Base-by-base conservation (phyloP, 805 yeast genomes). In the Blastobotrys mokoenaii region DNA sequence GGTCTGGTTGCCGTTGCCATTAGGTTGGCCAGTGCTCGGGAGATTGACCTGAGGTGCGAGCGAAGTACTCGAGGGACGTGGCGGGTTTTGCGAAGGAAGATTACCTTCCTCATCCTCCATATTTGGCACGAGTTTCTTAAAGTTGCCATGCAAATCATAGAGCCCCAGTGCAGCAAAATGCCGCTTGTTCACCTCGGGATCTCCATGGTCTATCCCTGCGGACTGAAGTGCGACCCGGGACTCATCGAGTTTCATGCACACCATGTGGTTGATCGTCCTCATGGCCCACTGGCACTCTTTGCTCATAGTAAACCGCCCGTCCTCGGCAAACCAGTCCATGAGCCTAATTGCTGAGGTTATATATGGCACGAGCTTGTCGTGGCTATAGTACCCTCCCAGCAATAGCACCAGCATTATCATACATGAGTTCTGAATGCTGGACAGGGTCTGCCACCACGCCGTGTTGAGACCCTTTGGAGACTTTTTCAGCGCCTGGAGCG, bases 241-340 rank as follows among this genome's bases (percentile, higher is more conserved):
- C 44, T 70, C 70, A 39, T 66, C 58, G 44, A 75, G 60, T 40
- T 76, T 61, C 42, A 74, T 59, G n/a, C 70, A 60, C 39, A 73
- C 60, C 53, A 77, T 68, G 48, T 72, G 75, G 53, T 76, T 77
- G 47, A 76, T 62, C 67, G 72, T 73, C 49, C 76, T 76, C 36
- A 79, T 53, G 1, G 74, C 77, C 84, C 84, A 79, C n/a, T 76
- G 53, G 53, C 81, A 75, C 56, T 79, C 84, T 38, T 69, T 66
- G 10, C 72, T 74, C 84, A 79, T 79, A 9, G 45, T 47, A 42
- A 59, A 55, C 37, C 58, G 46, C 14, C 56, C 59, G 14, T 55
- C 56, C 2, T 33, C 44, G 2, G 46, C 56, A 3, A 57, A 34
- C 17, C 30, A 43, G 7, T 52, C 53, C 3, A 56, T 45, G 6